A percentile compares a stretch with the other conserved stretches of the same genome.
phyloP scores from a whole-genome alignment of 192 early-diverging fungal species.

The Coemansia furcata region DNA sequence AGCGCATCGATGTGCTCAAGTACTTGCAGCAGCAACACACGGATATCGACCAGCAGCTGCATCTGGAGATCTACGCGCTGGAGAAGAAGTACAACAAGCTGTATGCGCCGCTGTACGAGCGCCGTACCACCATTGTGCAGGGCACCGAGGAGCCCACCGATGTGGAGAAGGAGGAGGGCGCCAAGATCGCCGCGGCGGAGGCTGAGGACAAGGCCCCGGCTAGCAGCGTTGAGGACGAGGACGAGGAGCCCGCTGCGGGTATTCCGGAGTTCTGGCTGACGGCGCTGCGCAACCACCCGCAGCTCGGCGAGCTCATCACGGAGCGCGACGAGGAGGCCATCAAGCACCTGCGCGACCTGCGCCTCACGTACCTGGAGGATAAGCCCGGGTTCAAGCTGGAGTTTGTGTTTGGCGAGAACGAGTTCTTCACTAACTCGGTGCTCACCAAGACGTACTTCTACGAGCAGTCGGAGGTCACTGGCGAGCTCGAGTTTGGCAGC shows the following conservation, averaged over 20 bases:
- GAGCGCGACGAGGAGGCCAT: conserved; percentile 87
- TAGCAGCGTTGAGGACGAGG: conserved; percentile 50
- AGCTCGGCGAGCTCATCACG: conserved; percentile 81
- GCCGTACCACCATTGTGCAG: conserved; percentile 75
- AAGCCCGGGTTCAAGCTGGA: conserved; percentile 94
- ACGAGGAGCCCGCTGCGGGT: conserved; percentile 56
- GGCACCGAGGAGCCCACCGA: conserved; percentile 90
- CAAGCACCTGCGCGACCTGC: conserved; percentile 88
- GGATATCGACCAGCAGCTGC: conserved; percentile 83
- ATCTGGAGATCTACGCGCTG: conserved; percentile 87
- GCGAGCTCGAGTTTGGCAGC: conserved; percentile 88
- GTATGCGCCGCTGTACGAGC: conserved; percentile 88
- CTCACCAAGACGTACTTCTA: conserved; percentile 95
- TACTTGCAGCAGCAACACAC: conserved; percentile 85
- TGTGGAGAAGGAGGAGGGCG: conserved; percentile 69
- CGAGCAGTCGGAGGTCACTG: conserved; percentile 73
- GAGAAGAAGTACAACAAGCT: conserved; percentile 93
- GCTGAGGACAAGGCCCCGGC: conserved; percentile 52
- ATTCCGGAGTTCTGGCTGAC: conserved; percentile 98
- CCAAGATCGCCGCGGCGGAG: conserved; percentile 62
- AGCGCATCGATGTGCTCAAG: conserved; percentile 84
- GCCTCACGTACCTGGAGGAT: conserved; percentile 74
- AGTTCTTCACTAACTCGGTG: conserved; percentile 81
- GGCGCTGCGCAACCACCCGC: conserved; percentile 80
- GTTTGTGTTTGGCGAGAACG: conserved; percentile 88